Conservation (phyloP, 495 filamentous ascomycete genomes). For the Venustampulla echinocandica region DNA sequence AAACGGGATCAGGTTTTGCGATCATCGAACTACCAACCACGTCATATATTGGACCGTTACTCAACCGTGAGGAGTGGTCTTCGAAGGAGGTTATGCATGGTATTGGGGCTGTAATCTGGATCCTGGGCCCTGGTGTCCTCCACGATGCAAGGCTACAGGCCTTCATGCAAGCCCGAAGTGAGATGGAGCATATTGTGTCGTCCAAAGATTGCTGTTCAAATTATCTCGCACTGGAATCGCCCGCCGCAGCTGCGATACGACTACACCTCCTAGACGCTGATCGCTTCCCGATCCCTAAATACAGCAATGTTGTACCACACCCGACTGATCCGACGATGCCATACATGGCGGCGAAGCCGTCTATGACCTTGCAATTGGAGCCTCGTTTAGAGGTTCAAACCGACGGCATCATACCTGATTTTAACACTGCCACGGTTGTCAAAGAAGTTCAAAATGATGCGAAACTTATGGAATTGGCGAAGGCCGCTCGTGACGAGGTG, state of each 20-base stretch:
- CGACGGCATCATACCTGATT: conserved; percentile 35
- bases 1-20: conserved; percentile 55
- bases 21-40: conserved; percentile 67
- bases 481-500: conserved; percentile 35
- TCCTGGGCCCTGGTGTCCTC: conserved; percentile 59
- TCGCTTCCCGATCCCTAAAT: conserved; percentile 56
- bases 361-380: conserved; percentile 51
- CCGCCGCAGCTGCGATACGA: conserved; percentile 51
- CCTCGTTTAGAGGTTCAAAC: conserved; percentile 50
- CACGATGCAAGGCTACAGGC: conserved; percentile 48
- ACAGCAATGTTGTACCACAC: conserved; percentile 35
- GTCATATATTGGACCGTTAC: conserved; percentile 57
- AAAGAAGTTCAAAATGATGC: conserved; percentile 24
- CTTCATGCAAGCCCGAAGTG: conserved; percentile 56
- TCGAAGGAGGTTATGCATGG: conserved; percentile 53
- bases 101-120: conserved; percentile 70
- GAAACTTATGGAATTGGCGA: conserved; percentile 40
- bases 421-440: conserved; percentile 43
- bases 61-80: conserved; percentile 67
- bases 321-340: neutral
- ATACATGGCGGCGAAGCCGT: conserved; percentile 20
- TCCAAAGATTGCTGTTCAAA: conserved; percentile 65
- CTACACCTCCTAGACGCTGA: conserved; percentile 60
- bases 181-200: conserved; percentile 66
- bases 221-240: conserved; percentile 54